Evolutionary conservation across 2,329 filamentous ascomycete genomes (phyloP).

Genomic region (Arachnomyces sp.): DNA sequence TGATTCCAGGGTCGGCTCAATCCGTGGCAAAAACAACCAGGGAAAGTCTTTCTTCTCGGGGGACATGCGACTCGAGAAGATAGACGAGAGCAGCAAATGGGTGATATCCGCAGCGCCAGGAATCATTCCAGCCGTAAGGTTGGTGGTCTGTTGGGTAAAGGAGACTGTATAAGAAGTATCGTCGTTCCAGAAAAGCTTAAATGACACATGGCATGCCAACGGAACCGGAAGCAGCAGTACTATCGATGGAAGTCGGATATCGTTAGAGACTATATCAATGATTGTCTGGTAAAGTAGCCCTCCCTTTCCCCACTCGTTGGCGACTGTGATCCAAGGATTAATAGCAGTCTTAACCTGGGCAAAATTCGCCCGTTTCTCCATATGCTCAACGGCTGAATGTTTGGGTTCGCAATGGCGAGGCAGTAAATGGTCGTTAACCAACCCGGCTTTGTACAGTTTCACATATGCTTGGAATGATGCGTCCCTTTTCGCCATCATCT

Average conservation of each 20-base stretch:
- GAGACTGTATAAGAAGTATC: conserved; percentile 14
- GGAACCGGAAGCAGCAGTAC: conserved; percentile 18
- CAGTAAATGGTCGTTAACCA: conserved; percentile 71
- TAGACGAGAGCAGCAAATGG: conserved; percentile 14
- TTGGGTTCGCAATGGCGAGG: conserved; percentile 42
- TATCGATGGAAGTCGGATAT: conserved; percentile 13
- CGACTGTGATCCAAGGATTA: conserved; percentile 32
- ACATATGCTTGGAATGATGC: conserved; percentile 74
- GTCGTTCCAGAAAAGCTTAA: conserved; percentile 25
- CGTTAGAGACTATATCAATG: conserved; percentile 13
- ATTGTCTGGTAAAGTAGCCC: conserved; percentile 13
- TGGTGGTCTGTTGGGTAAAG: conserved; percentile 8
- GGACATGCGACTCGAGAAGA: conserved; percentile 14
- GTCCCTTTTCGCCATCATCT: conserved; percentile 67
- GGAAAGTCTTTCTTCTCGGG: conserved; percentile 13
- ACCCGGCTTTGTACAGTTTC: conserved; percentile 57
- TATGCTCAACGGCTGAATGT: conserved; percentile 28
- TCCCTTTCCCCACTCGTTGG: conserved; percentile 19
- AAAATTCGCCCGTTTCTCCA: conserved; percentile 21
- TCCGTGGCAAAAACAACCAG: conserved; percentile 16
- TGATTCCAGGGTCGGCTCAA: conserved; percentile 2
- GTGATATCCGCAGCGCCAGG: conserved; percentile 12
- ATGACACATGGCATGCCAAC: conserved; percentile 16
- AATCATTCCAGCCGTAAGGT: conserved; percentile 5
- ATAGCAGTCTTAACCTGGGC: conserved; percentile 23